Evolutionary conservation across 2,329 filamentous ascomycete genomes (phyloP), one percentile per base, ranked within the genome.

Genomic region (Clarireedia sp.): DNA sequence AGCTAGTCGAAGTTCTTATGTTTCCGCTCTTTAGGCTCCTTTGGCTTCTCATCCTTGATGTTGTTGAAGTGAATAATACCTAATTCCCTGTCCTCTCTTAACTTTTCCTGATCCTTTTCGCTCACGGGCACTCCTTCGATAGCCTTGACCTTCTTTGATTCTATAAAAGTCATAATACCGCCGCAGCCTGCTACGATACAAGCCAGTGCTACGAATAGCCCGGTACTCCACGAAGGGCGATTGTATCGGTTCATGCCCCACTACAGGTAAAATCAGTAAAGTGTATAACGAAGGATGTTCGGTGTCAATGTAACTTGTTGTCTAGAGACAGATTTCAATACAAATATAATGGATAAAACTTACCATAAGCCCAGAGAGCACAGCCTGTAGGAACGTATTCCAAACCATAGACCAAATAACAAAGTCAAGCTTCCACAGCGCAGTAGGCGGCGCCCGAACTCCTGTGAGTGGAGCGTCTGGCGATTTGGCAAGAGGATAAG

Each of bases 181-280:
- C 82, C 89, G 21, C 80, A 67, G 16, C 78, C 86, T 7, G 85
- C 86, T 5, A 86, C 82, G 19, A 84, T 75, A 65, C 84, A 90
- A 2, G 83, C 89, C 5, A 92, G 67, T 2, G 80, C 86, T 17
- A 95, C 86, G 66, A 94, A 89, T 0, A 90, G 71, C 1, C 89
- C 90, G 0, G 88, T 91, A 10, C 83, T 80, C 89, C 89, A 95
- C 21, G 80, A 79, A 0, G 90, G 89, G n/a, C 90, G 76, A 21
- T 86, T 72, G 64, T 83, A 85, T 21, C 87, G 75, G 66, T 89
- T 87, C 70, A 87, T 75, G 2, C 81, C 83, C 87, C 88, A 95
- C 90, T 48, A 6, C 9, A 48, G 26, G 12, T 14, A 43, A 43
- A 1, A 4, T 33, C 7, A 43, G 21, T 17, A 43, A 43, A 43